phyloP scores from a whole-genome alignment of 495 filamentous ascomycete species.

The Penicillium roqueforti region DNA sequence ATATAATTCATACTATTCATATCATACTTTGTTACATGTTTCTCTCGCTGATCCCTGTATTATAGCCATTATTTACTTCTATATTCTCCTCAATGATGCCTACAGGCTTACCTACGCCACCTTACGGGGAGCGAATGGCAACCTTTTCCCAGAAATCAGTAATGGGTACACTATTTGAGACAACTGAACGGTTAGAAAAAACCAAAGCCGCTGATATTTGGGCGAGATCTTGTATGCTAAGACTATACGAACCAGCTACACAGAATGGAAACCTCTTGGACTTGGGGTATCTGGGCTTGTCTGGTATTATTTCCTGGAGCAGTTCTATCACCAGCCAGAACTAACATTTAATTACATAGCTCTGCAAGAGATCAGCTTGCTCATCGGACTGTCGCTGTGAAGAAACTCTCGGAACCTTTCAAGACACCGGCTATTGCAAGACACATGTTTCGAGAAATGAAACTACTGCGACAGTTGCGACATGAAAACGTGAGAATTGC shows the following conservation, averaged over 20 bases:
- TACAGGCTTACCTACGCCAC: not conserved
- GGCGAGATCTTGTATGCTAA: constrained; percentile 3
- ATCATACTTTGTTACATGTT: too few relatives aligned
- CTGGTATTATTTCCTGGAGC: constrained; percentile 58
- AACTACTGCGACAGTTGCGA: constrained; percentile 88
- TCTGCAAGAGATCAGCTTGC: constrained; percentile 94
- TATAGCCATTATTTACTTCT: constrained; percentile 1
- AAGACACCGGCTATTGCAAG: constrained; percentile 93
- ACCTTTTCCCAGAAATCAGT: constrained; percentile 97
- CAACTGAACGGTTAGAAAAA: constrained; percentile 78
- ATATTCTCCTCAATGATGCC: not conserved
- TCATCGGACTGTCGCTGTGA: constrained; percentile 86
- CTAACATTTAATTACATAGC: constrained; percentile 42
- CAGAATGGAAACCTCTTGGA: constrained; percentile 90
- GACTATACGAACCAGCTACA: constrained; percentile 59
- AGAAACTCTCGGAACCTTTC: constrained; percentile 99
- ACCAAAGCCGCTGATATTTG: not conserved
- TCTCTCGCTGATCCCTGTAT: not conserved
- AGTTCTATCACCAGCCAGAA: not conserved
- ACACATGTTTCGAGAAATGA: constrained; percentile 92
- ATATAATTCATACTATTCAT: too few relatives aligned
- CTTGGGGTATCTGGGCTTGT: constrained; percentile 98
- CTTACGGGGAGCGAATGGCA: constrained; percentile 56
- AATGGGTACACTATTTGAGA: constrained; percentile 97
- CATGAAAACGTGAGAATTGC: constrained; percentile 79